Conservation (phyloP, 2,329 filamentous ascomycete species). For the Ophiostoma fasciatum region DNA sequence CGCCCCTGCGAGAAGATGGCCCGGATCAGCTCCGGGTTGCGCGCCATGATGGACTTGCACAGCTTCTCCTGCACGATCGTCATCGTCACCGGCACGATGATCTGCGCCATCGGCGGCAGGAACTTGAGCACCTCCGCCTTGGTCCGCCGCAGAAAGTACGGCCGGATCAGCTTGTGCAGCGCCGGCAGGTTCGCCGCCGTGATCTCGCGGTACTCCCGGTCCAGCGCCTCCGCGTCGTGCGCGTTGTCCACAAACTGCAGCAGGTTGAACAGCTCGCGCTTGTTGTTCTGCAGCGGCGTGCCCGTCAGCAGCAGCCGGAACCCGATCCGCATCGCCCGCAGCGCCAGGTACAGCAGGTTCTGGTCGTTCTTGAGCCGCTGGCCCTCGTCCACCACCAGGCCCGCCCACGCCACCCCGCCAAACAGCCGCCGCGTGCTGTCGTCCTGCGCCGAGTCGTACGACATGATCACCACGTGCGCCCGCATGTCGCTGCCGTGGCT, state of each 20-base stretch:
- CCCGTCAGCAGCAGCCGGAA: slow-evolving; percentile 81
- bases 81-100: slow-evolving; percentile 95
- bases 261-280: slow-evolving; percentile 89
- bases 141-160: slow-evolving; percentile 57
- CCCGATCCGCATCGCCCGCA: slow-evolving; percentile 59
- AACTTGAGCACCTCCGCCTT: slow-evolving; percentile 86
- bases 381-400: slow-evolving; percentile 85
- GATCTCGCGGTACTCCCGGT: slow-evolving; percentile 61
- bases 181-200: slow-evolving; percentile 68
- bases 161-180: slow-evolving; percentile 70
- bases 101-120: slow-evolving; percentile 81
- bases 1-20: slow-evolving; percentile 63
- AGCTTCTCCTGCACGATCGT: slow-evolving; percentile 84
- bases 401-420: slow-evolving; percentile 62
- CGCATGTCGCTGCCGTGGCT: slow-evolving; percentile 52
- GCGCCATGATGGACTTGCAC: slow-evolving; percentile 83
- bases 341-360: slow-evolving; percentile 61
- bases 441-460: slow-evolving; percentile 78
- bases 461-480: slow-evolving; percentile 87
- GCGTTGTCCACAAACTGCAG: slow-evolving; percentile 76
- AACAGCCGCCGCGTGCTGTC: slow-evolving; percentile 52
- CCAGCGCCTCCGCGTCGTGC: slow-evolving; percentile 55
- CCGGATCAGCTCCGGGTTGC: slow-evolving; percentile 77
- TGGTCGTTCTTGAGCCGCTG: slow-evolving; percentile 91
- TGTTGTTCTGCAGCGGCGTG: slow-evolving; percentile 91